These are phyloP conservation scores for Zygoascus sp. DNA, from an alignment of 1,139 yeast species.

Conservation along the genomic window DNA sequence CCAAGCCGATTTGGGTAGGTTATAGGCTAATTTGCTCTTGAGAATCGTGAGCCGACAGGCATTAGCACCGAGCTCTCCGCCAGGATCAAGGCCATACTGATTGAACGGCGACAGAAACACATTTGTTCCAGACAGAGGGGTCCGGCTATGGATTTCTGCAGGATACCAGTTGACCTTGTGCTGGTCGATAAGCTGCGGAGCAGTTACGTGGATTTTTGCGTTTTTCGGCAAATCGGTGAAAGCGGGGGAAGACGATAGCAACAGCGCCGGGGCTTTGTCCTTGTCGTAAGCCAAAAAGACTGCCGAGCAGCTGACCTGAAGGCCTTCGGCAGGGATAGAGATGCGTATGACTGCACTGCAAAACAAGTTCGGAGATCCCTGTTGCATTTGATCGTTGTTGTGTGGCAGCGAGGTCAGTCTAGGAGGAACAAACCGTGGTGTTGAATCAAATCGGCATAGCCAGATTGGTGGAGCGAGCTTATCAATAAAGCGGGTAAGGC, in stretches of 20 bases:
- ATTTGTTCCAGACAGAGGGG: background rate
- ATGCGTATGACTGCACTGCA: slow-evolving; percentile 4
- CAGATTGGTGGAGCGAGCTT: too few species aligned
- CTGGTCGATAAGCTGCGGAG: background rate
- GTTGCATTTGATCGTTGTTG: too few species aligned
- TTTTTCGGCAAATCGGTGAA: background rate
- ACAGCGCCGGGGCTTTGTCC: background rate
- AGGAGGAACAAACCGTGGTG: too few species aligned
- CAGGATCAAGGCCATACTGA: slow-evolving; percentile 3
- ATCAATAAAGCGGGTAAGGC: too few species aligned
- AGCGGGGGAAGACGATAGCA: slow-evolving; percentile 6
- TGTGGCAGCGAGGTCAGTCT: too few species aligned
- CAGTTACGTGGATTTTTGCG: slow-evolving; percentile 3
- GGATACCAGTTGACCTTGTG: slow-evolving; percentile 4
- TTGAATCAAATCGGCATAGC: too few species aligned
- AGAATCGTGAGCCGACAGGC: slow-evolving; percentile 2
- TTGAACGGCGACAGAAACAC: slow-evolving; percentile 3
- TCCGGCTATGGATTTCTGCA: slow-evolving; percentile 1
- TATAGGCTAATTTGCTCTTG: background rate
- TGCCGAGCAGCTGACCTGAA: slow-evolving; percentile 6
- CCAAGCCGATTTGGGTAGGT: background rate
- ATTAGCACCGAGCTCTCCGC: background rate
- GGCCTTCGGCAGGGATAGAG: background rate
- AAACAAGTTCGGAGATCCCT: slow-evolving; percentile 2
- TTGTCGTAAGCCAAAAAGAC: background rate